These are phyloP conservation scores for Sanghuangporus sanghuang DNA, from an alignment of 1,284 basidiomycete genomes.

Conservation along the genomic window DNA sequence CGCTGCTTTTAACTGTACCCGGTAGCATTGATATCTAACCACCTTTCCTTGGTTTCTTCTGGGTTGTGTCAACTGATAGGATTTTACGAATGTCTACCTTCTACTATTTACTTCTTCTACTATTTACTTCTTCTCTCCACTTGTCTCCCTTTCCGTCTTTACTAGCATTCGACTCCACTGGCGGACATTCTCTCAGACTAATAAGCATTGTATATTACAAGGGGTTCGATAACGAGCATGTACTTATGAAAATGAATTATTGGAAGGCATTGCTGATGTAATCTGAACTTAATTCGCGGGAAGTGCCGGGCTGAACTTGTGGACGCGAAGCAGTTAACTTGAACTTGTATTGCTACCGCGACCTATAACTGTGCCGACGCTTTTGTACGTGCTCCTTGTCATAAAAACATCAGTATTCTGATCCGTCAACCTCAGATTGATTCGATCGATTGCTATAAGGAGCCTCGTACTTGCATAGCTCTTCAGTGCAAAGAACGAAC, in stretches of 20 bases:
- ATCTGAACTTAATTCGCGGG: neutral
- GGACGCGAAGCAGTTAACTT: neutral
- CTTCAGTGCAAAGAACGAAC: neutral
- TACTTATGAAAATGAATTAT: neutral
- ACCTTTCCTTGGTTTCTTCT: neutral
- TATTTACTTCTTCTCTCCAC: neutral
- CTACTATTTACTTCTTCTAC: too few species aligned
- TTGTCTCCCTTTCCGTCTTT: neutral
- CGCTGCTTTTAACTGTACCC: neutral
- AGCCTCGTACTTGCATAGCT: too few species aligned
- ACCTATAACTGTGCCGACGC: too few species aligned
- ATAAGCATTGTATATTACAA: neutral
- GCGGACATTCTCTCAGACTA: neutral
- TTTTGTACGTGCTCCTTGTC: too few species aligned
- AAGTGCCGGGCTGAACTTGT: neutral
- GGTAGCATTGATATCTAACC: constrained; percentile 4
- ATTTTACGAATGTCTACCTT: neutral
- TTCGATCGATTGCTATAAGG: too few species aligned
- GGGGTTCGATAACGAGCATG: neutral
- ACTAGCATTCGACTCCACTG: neutral
- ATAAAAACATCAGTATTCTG: too few species aligned
- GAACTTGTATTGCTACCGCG: neutral
- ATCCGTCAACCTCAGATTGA: too few species aligned
- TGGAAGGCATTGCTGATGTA: neutral
- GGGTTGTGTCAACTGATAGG: neutral